phyloP scores from a whole-genome alignment of 495 filamentous ascomycete species.

The Cercophora samala region DNA sequence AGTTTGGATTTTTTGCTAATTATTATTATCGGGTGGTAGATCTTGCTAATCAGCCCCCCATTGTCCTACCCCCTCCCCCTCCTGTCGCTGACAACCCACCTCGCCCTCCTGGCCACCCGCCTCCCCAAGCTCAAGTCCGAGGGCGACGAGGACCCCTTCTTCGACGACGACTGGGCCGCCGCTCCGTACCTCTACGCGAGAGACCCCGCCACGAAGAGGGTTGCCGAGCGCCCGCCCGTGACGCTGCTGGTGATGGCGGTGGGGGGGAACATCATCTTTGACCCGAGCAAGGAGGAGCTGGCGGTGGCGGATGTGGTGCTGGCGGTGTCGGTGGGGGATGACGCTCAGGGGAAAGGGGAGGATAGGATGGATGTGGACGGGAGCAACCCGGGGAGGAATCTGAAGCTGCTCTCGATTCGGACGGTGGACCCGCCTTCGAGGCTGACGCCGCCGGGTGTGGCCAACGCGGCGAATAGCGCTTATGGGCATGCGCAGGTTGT shows the following conservation, averaged over 20 bases:
- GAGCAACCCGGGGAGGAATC: slow-evolving; percentile 21
- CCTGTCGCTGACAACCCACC: slow-evolving; percentile 86
- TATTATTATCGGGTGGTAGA: slow-evolving; percentile 47
- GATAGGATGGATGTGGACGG: slow-evolving; percentile 12
- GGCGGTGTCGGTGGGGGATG: slow-evolving; percentile 65
- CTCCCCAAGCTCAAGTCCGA: slow-evolving; percentile 80
- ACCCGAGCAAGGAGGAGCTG: slow-evolving; percentile 84
- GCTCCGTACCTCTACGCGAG: slow-evolving; percentile 72
- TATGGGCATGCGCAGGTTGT: slow-evolving; percentile 46
- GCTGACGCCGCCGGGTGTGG: slow-evolving; percentile 59
- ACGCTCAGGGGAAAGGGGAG: slow-evolving; percentile 20
- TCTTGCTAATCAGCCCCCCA: slow-evolving; percentile 87
- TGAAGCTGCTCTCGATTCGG: slow-evolving; percentile 60
- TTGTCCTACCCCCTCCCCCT: slow-evolving; percentile 89
- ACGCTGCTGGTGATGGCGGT: slow-evolving; percentile 87
- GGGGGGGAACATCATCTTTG: slow-evolving; percentile 86
- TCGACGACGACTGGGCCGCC: slow-evolving; percentile 96
- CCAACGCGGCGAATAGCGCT: slow-evolving; percentile 65
- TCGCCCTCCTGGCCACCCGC: slow-evolving; percentile 86
- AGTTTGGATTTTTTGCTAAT: slow-evolving; percentile 16
- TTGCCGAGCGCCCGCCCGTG: slow-evolving; percentile 62
- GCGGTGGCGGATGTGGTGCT: slow-evolving; percentile 85
- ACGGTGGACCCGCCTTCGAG: slow-evolving; percentile 62
- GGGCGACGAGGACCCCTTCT: slow-evolving; percentile 90
- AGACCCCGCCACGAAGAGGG: slow-evolving; percentile 2